These are phyloP conservation scores for Leishmania martiniquensis DNA, from an alignment of 208 protist species.

Conservation along the genomic window DNA sequence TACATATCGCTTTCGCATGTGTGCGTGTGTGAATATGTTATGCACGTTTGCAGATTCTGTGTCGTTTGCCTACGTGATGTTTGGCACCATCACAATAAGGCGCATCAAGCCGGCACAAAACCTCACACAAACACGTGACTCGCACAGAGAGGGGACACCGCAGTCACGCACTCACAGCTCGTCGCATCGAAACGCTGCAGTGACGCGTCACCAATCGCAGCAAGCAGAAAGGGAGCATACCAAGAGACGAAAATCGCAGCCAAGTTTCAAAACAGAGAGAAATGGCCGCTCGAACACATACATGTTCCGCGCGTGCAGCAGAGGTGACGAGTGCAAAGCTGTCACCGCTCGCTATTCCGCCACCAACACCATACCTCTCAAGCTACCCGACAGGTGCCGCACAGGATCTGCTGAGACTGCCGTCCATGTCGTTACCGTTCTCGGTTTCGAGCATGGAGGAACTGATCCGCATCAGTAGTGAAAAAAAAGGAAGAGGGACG, in stretches of 20 bases:
- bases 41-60: not conserved
- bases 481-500: not conserved
- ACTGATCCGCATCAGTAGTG: not conserved
- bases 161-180: not conserved
- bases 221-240: not conserved
- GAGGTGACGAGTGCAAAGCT: not conserved
- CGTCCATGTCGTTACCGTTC: not conserved
- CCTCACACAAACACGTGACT: not conserved
- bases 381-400: not conserved
- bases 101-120: not conserved
- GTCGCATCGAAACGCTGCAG: not conserved
- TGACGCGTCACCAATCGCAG: not conserved
- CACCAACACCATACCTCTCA: not conserved
- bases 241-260: not conserved
- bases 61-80: not conserved
- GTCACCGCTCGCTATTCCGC: not conserved
- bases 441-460: not conserved
- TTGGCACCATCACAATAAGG: not conserved
- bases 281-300: not conserved
- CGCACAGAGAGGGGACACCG: not conserved
- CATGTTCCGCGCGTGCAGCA: not conserved
- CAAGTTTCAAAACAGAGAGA: not conserved
- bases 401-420: not conserved
- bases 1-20: not conserved
- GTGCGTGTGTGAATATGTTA: not conserved